Percentiles rank a stretch among this genome's conserved stretches.
Evolutionary conservation across 768 basidiomycete genomes (phyloP).

Genomic region (Sporobolomyces roseus): DNA sequence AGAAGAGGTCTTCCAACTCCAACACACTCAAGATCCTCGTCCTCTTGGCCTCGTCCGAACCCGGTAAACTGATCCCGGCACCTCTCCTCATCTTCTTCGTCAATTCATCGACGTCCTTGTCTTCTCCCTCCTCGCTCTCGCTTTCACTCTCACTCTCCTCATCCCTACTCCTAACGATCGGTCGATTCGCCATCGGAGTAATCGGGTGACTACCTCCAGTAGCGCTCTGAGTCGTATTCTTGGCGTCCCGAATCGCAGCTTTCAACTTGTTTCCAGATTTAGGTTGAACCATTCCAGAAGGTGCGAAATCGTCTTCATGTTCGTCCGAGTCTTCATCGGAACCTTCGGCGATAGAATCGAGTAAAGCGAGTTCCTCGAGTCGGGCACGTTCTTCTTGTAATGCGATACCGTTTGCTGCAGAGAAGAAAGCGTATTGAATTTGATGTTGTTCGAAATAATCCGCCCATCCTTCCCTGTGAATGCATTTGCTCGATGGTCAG

Average conservation of each 20-base stretch:
- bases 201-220: too few relatives aligned
- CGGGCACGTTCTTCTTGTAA: constrained; percentile 66
- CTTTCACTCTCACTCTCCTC: constrained; percentile 11
- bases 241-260: constrained; percentile 40
- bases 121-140: constrained; percentile 32
- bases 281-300: constrained; percentile 41
- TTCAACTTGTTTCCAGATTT: constrained; percentile 49
- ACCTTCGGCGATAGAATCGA: constrained; percentile 44
- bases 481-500: background rate
- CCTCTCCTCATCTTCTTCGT: constrained; percentile 25
- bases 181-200: too few relatives aligned
- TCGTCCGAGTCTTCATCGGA: constrained; percentile 45
- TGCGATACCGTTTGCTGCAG: constrained; percentile 80
- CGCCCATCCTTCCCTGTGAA: constrained; percentile 73
- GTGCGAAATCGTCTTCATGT: constrained; percentile 43
- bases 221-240: constrained; percentile 53
- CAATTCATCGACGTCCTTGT: constrained; percentile 30
- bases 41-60: constrained; percentile 49
- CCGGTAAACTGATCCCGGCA: constrained; percentile 33
- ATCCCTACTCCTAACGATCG: constrained; percentile 1
- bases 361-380: constrained; percentile 45
- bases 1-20: constrained; percentile 81
- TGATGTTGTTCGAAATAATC: constrained; percentile 76
- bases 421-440: constrained; percentile 84
- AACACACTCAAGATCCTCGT: constrained; percentile 75